Percentiles rank a stretch among this genome's conserved stretches.
Evolutionary conservation across 805 yeast species (phyloP).

Genomic region (Wickerhamiella shivajii): DNA sequence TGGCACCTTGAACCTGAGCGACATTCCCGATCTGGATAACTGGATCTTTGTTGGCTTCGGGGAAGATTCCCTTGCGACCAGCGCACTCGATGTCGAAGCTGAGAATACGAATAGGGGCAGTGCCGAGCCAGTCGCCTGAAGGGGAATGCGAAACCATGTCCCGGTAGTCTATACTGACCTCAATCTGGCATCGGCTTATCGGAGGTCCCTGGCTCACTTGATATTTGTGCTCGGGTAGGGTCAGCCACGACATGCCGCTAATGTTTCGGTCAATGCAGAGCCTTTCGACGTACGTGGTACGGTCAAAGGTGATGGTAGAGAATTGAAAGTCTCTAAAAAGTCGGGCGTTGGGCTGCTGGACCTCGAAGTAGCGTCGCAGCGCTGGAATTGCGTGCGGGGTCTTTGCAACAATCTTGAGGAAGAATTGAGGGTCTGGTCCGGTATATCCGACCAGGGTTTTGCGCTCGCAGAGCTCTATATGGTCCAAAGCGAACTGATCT

Average conservation of each 20-base stretch:
- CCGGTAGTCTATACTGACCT: conserved; percentile 52
- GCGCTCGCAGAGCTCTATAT: conserved; percentile 50
- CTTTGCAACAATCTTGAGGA: conserved; percentile 54
- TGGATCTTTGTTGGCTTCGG: conserved; percentile 85
- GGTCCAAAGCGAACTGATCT: conserved; percentile 14
- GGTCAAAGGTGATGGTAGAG: conserved; percentile 54
- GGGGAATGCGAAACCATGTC: conserved; percentile 68
- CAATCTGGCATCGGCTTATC: conserved; percentile 78
- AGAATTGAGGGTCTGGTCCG: conserved; percentile 64
- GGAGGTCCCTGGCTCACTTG: conserved; percentile 3
- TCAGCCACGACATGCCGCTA: conserved; percentile 93
- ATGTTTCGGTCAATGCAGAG: conserved; percentile 86
- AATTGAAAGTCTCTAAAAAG: conserved; percentile 9
- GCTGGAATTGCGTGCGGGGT: conserved; percentile 54
- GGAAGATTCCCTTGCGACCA: conserved; percentile 91
- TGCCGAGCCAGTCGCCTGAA: conserved; percentile 85
- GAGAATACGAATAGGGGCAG: conserved; percentile 84
- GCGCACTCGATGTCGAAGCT: conserved; percentile 98
- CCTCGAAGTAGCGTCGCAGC: conserved; percentile 68
- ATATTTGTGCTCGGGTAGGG: conserved; percentile 67
- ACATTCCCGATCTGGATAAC: conserved; percentile 97
- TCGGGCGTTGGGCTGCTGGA: conserved; percentile 25
- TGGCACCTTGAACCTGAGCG: conserved; percentile 67
- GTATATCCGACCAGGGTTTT: conserved; percentile 92
- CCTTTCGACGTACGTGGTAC: conserved; percentile 70